Conservation (phyloP, 805 yeast species). For the Jamesozyma spencerorum region DNA sequence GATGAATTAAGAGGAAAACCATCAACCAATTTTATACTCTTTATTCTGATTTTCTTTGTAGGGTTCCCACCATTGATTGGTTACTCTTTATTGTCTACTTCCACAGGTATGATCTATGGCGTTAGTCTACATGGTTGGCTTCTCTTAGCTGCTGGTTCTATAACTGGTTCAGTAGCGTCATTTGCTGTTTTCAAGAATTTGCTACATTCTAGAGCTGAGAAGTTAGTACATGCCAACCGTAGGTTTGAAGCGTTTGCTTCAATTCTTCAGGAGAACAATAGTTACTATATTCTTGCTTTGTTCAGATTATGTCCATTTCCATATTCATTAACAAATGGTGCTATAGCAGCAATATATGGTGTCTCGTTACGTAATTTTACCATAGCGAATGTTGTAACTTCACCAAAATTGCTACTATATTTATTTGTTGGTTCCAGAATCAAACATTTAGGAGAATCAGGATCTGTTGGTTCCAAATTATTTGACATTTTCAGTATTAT, state of each 20-base stretch:
- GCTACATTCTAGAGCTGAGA: slow-evolving; percentile 47
- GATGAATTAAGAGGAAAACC: slow-evolving; percentile 35
- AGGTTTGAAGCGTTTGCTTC: slow-evolving; percentile 66
- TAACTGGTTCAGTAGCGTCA: slow-evolving; percentile 66
- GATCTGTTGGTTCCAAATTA: slow-evolving; percentile 42
- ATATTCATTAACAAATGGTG: slow-evolving; percentile 86
- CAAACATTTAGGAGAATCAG: slow-evolving; percentile 55
- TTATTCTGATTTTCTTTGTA: slow-evolving; percentile 48
- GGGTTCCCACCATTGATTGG: slow-evolving; percentile 91
- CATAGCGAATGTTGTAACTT: slow-evolving; percentile 61
- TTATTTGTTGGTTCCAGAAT: slow-evolving; percentile 71
- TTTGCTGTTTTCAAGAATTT: slow-evolving; percentile 58
- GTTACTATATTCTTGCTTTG: slow-evolving; percentile 56
- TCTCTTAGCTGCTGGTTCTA: slow-evolving; percentile 56
- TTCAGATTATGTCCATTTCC: slow-evolving; percentile 87
- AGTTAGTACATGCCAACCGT: slow-evolving; percentile 51
- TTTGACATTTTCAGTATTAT: slow-evolving; percentile 55
- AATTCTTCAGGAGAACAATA: slow-evolving; percentile 61
- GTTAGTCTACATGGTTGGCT: slow-evolving; percentile 68
- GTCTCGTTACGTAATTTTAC: slow-evolving; percentile 53
- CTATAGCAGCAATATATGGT: slow-evolving; percentile 79
- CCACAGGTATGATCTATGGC: slow-evolving; percentile 79
- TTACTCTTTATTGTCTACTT: slow-evolving; percentile 55
- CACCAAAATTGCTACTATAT: slow-evolving; percentile 75
- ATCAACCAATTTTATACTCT: slow-evolving; percentile 40